Evolutionary conservation across 2,329 filamentous ascomycete species (phyloP), one percentile per base, ranked within the genome.

Genomic region (Colletotrichum ledebouriae): DNA sequence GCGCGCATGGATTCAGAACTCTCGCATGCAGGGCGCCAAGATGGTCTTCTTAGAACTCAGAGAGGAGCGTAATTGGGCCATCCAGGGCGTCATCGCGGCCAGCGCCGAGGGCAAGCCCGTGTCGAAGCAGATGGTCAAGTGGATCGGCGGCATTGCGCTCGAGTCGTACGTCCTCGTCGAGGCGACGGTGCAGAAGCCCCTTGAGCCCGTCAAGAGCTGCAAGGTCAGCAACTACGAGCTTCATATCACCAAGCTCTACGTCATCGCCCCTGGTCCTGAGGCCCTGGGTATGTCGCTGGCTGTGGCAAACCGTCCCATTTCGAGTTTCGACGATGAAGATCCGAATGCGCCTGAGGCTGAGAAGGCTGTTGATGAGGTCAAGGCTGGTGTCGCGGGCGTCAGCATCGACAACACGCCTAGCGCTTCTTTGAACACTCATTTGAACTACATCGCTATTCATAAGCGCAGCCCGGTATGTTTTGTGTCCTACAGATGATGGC

Each of bases 61-160:
- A 71, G 87, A 94, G 79, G 89, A 92, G 78, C 84, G 87, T 68
- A 87, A 90, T 75, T 90, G 92, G 84, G 91, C 90, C 29, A 90
- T 98, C 44, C 94, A 98, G 83, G 94, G 91, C 59, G 91, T 98
- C 42, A 84, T 94, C 15, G 86, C 87, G 17, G 91, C 89, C 56
- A 88, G 87, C 75, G 88, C 94, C 75, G 89, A 85, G 41, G 86
- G 82, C 57, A 81, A 82, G 6, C 60, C 53, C 46, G 87, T 94
- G 42, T 92, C 89, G 70, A 91, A 90, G 78, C 94, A 93, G 80
- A 98, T 98, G 95, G 93, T 98, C 77, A 98, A 98, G 83, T 98
- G 92, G 89, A 89, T 92, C 57, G 89, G 88, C 55, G 86, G 84
- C 49, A 82, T 97, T 73, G 91, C 89, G 76, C 85, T 91, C 52